phyloP scores from a whole-genome alignment of 306 rosid genomes.

The Ormosia emarginata region DNA sequence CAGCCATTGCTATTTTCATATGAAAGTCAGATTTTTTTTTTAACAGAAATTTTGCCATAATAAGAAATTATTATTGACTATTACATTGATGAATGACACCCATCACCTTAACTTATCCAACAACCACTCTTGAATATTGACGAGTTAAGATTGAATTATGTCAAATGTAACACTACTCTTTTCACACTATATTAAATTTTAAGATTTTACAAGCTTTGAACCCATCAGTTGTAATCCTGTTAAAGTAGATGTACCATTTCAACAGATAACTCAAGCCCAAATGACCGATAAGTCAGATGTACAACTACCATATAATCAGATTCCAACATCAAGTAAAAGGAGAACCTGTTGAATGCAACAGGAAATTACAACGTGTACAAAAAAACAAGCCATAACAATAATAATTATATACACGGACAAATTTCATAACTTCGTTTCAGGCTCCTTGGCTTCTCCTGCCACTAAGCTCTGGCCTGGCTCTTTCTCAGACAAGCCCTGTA shows the following conservation, averaged over 20 bases:
- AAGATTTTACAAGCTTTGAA: too few species aligned
- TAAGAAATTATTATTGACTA: too few species aligned
- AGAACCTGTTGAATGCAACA: neutral
- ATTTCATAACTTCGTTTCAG: neutral
- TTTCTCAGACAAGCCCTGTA: neutral
- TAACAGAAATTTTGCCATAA: too few species aligned
- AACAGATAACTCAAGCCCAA: neutral
- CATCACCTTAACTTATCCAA: too few species aligned
- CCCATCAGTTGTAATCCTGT: neutral
- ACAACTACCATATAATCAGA: neutral
- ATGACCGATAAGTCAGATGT: neutral
- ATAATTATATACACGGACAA: neutral
- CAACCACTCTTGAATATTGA: too few species aligned
- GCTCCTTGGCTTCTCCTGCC: neutral
- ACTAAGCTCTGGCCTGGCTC: neutral
- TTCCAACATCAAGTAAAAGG: neutral
- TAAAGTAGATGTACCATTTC: neutral
- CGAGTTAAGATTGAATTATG: too few species aligned
- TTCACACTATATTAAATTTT: too few species aligned
- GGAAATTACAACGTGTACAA: neutral
- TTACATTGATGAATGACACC: too few species aligned
- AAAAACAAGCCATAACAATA: neutral
- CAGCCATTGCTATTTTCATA: too few species aligned
- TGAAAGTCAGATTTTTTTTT: too few species aligned
- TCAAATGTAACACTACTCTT: too few species aligned